Evolutionary conservation across 441 rosid genomes (phyloP), one percentile per base, ranked within the genome.

Genomic region (Viola pubescens): DNA sequence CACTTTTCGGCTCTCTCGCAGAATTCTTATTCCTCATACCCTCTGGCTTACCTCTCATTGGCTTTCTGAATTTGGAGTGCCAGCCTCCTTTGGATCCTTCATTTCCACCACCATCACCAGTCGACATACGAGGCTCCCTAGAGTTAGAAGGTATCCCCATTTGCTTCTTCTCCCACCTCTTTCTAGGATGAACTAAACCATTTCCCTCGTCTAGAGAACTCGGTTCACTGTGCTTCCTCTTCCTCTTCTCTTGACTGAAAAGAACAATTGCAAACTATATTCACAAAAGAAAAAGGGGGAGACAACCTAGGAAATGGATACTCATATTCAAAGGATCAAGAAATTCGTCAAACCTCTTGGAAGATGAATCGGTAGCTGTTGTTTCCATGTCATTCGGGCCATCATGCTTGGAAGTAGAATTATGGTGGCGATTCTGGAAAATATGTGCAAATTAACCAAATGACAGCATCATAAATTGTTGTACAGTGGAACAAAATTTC

Each of bases 341-440:
- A 56, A 40, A 68, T 40, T 39, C 7, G 5, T 56, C 73, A 51
- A 38, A 82, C 88, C 88, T 63, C 44, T 70, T 34, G 40, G 58
- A 19, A 40, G 72, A 60, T 55, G 75, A 65, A 63, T 68, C 75
- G 55, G 52, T 52, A 11, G 52, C 50, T 42, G 4, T 16, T 34
- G 61, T 44, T 52, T 69, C 77, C 40, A 37, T 9, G 48, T 62
- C 65, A 47, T 13, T 52, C 38, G 57, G 4, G 12, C 48, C 72
- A 37, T 62, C 61, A 54, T 78, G 87, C 72, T 79, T 80, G 38
- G 84, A 75, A 59, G 70, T 67, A n/a, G 81, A 56, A 74, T 77
- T 86, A 16, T 74, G 77, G 41, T 72, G 79, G 34, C 90, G 91
- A 73, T 88, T 83, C 98, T 89, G 88, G 64, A 79, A 48, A 65